Percentiles rank a stretch among this genome's conserved stretches.
Conservation (phyloP, 1,284 basidiomycete species). For the Austroboletus novae-zelandiae region DNA sequence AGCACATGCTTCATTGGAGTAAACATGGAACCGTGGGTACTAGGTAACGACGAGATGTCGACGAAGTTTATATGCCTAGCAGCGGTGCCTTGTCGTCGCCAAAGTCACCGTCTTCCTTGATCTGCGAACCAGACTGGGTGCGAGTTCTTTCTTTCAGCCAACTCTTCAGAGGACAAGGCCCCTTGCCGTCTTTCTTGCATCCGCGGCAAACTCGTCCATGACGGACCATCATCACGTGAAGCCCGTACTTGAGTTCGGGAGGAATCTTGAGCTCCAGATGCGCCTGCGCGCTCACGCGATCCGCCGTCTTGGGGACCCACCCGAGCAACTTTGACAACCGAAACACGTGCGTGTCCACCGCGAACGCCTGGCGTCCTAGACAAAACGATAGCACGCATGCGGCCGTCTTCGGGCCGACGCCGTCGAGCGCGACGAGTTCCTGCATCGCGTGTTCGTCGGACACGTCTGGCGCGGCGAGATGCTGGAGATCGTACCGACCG, state of each 20-base stretch:
- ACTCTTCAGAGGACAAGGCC: conserved; percentile 25
- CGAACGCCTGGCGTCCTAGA: conserved; percentile 68
- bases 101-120: neutral
- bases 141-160: conserved; percentile 19
- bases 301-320: conserved; percentile 65
- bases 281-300: conserved; percentile 65
- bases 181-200: conserved; percentile 42
- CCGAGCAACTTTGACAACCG: conserved; percentile 63
- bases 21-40: neutral
- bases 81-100: neutral
- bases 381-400: conserved; percentile 79
- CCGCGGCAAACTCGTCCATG: conserved; percentile 60
- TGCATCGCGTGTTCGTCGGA: conserved; percentile 65
- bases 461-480: conserved; percentile 39
- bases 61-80: neutral
- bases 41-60: neutral
- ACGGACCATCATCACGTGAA: conserved; percentile 70
- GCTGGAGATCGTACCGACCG: conserved; percentile 55
- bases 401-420: conserved; percentile 79
- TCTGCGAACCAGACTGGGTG: neutral
- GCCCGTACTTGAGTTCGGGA: conserved; percentile 61
- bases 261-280: conserved; percentile 68
- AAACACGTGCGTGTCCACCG: conserved; percentile 77
- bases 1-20: neutral
- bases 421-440: conserved; percentile 64